These are phyloP conservation scores for Boletus tylopilopsis DNA, from an alignment of 768 basidiomycete genomes.

Conservation along the genomic window DNA sequence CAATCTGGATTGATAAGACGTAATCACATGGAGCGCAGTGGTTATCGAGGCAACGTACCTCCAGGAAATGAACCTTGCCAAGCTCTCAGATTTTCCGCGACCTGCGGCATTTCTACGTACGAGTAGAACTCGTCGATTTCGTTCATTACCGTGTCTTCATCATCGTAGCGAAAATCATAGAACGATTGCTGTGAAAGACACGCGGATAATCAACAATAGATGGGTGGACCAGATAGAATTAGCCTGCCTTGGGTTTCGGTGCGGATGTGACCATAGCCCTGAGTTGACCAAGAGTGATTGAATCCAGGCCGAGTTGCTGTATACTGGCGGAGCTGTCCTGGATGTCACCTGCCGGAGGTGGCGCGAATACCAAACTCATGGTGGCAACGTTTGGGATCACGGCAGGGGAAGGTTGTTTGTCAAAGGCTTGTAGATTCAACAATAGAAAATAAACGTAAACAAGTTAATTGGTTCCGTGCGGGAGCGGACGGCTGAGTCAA, in stretches of 20 bases:
- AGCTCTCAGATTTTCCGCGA: constrained; percentile 80
- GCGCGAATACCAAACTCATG: constrained; percentile 35
- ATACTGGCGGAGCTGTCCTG: constrained; percentile 30
- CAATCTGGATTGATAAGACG: constrained; percentile 53
- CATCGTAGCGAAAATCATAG: constrained; percentile 93
- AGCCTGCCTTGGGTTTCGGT: constrained; percentile 70
- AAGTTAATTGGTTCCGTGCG: neutral
- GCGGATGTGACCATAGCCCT: constrained; percentile 65
- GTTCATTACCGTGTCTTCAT: constrained; percentile 93
- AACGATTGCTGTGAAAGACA: constrained; percentile 61
- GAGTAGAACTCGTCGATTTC: constrained; percentile 99
- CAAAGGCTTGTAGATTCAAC: constrained; percentile 26
- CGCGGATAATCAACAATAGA: constrained; percentile 17
- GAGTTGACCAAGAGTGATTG: constrained; percentile 78
- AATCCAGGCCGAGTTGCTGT: constrained; percentile 53
- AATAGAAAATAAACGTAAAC: constrained; percentile 20
- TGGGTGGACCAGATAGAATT: constrained; percentile 4
- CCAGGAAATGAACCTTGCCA: constrained; percentile 82
- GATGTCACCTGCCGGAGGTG: constrained; percentile 24
- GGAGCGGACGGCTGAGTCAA: neutral
- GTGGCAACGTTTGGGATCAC: neutral
- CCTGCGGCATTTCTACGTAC: constrained; percentile 91
- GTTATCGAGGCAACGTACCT: constrained; percentile 43
- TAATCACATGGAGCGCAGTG: neutral
- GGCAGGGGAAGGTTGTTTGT: constrained; percentile 16